phyloP scores from a whole-genome alignment of 2,329 filamentous ascomycete species.

The Colletotrichum filicis region DNA sequence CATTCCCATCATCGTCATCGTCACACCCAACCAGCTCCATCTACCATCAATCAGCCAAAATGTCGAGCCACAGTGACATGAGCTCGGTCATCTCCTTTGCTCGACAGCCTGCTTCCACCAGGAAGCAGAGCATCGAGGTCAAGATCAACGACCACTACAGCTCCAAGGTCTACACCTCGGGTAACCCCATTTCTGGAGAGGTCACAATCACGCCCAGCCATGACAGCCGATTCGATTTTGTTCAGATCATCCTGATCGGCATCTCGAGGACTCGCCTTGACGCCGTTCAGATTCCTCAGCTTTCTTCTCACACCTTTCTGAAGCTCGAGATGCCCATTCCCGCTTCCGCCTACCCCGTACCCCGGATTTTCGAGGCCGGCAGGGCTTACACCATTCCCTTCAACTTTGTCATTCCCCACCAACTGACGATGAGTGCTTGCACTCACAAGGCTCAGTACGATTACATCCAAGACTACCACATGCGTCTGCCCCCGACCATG shows the following conservation, averaged over 20 bases:
- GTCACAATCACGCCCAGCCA: conserved; percentile 57
- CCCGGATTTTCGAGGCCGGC: conserved; percentile 60
- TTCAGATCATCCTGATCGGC: conserved; percentile 66
- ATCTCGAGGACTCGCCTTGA: conserved; percentile 62
- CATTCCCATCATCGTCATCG: not conserved
- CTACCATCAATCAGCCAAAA: conserved; percentile 6
- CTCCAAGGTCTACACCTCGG: conserved; percentile 66
- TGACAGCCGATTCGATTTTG: conserved; percentile 60
- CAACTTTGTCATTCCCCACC: conserved; percentile 68
- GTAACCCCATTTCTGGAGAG: conserved; percentile 61
- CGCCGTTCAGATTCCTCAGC: conserved; percentile 59
- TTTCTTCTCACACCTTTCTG: conserved; percentile 64
- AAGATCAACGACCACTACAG: conserved; percentile 63
- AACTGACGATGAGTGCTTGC: conserved; percentile 68
- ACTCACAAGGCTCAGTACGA: conserved; percentile 57
- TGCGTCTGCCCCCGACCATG: conserved; percentile 64
- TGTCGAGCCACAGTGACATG: conserved; percentile 35
- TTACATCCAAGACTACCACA: conserved; percentile 62
- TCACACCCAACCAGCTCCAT: not conserved
- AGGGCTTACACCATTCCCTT: conserved; percentile 64
- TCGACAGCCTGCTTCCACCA: conserved; percentile 39
- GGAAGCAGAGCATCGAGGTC: conserved; percentile 56
- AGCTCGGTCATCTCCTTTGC: conserved; percentile 35
- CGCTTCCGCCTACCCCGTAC: conserved; percentile 57
- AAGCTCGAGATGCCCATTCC: conserved; percentile 66